phyloP scores from a whole-genome alignment of 306 rosid species.

The Hippophae tibetana region DNA sequence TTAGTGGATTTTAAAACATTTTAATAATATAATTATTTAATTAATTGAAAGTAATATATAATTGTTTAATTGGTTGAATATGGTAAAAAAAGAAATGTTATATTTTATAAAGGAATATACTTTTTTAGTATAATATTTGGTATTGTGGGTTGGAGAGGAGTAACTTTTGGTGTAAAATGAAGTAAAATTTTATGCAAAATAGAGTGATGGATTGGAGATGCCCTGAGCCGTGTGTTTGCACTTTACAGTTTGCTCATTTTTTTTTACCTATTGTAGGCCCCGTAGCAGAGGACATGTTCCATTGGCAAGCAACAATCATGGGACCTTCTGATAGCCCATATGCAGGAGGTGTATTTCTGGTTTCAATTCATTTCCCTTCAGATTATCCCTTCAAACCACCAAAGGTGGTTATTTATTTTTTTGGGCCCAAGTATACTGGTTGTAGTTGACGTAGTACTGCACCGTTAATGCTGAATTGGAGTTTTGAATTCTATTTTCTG shows the following conservation, averaged over 20 bases:
- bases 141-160: no score
- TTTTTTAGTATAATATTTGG: no score
- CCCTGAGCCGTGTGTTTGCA: no score
- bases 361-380: slow-evolving; percentile 76
- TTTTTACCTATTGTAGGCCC: slow-evolving; percentile 43
- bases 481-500: background rate
- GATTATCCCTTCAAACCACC: slow-evolving; percentile 97
- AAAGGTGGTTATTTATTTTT: slow-evolving; percentile 32
- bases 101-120: no score
- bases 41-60: no score
- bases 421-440: background rate
- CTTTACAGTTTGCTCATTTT: background rate
- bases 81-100: no score
- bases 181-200: no score
- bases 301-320: slow-evolving; percentile 89
- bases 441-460: background rate
- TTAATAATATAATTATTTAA: no score
- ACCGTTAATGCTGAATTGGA: background rate
- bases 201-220: no score
- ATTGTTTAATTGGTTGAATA: no score
- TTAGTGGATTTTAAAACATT: no score
- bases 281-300: slow-evolving; percentile 93
- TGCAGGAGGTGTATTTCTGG: slow-evolving; percentile 73
- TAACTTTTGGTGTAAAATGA: no score
- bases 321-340: slow-evolving; percentile 86